Evolutionary conservation across 2,329 filamentous ascomycete species (phyloP).

Genomic region (Penicillium vulpinum): DNA sequence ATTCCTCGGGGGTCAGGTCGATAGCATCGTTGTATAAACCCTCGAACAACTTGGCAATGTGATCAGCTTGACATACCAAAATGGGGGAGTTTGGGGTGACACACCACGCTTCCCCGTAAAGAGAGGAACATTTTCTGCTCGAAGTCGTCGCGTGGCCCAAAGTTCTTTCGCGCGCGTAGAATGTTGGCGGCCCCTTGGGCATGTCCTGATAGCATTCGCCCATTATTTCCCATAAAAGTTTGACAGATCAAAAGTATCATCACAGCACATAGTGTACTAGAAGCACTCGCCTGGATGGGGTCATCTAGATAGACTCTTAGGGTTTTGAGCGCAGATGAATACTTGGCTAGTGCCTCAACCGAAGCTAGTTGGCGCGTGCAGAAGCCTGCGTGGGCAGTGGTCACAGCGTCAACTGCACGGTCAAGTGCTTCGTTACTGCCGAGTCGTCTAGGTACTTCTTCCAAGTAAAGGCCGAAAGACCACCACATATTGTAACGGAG

Average conservation of each 20-base stretch:
- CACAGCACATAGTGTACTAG: slow-evolving; percentile 41
- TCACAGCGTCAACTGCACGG: slow-evolving; percentile 35
- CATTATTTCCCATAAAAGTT: slow-evolving; percentile 24
- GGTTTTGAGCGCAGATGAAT: slow-evolving; percentile 30
- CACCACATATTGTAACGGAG: slow-evolving; percentile 50
- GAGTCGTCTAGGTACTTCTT: slow-evolving; percentile 48
- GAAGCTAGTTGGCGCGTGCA: slow-evolving; percentile 21
- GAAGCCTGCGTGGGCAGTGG: slow-evolving; percentile 30
- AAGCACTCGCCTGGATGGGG: slow-evolving; percentile 29
- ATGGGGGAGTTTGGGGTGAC: background rate
- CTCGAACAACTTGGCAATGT: slow-evolving; percentile 35
- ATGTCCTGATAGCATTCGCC: slow-evolving; percentile 29
- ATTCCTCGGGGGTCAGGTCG: slow-evolving; percentile 33
- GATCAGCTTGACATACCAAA: background rate
- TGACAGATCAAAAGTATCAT: slow-evolving; percentile 39
- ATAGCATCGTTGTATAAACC: slow-evolving; percentile 38
- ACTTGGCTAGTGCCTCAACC: slow-evolving; percentile 30
- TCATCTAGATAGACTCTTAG: slow-evolving; percentile 35
- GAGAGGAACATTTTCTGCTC: slow-evolving; percentile 37
- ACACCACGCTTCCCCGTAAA: slow-evolving; percentile 39
- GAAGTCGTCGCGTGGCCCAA: slow-evolving; percentile 34
- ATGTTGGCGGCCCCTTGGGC: slow-evolving; percentile 39
- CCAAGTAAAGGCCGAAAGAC: slow-evolving; percentile 50
- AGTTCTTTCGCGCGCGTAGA: slow-evolving; percentile 34
- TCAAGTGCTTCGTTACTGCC: slow-evolving; percentile 51